A percentile compares a stretch with the other conserved stretches of the same genome.
These are phyloP conservation scores for Colletotrichum liaoningense DNA, from an alignment of 2,329 filamentous ascomycete species.

Conservation along the genomic window DNA sequence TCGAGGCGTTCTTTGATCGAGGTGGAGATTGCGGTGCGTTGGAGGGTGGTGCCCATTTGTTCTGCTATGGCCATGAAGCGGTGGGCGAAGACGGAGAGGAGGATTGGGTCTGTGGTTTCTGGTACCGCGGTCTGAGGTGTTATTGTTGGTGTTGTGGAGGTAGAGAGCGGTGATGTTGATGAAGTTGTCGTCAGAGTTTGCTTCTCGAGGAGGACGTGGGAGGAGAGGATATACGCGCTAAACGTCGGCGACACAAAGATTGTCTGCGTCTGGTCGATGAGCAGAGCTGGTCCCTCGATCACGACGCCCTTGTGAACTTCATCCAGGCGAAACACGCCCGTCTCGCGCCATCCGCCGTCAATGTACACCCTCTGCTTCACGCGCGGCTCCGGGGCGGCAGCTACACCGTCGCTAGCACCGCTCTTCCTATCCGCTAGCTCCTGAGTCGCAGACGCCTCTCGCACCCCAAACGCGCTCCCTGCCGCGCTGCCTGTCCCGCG, in stretches of 20 bases:
- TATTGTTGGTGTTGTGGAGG: not conserved
- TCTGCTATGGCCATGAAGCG: slow-evolving; percentile 70
- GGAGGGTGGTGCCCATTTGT: slow-evolving; percentile 67
- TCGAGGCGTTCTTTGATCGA: slow-evolving; percentile 57
- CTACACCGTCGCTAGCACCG: not conserved
- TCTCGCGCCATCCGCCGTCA: slow-evolving; percentile 41
- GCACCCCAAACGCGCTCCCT: not conserved
- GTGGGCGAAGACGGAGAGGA: slow-evolving; percentile 65
- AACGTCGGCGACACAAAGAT: slow-evolving; percentile 43
- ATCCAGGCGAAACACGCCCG: slow-evolving; percentile 43
- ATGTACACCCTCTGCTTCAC: slow-evolving; percentile 44
- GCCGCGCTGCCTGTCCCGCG: slow-evolving; percentile 43
- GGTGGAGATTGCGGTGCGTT: slow-evolving; percentile 65
- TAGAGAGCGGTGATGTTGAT: not conserved
- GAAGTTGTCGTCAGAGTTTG: not conserved
- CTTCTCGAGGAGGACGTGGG: slow-evolving; percentile 46
- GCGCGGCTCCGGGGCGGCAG: slow-evolving; percentile 16
- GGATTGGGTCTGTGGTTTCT: slow-evolving; percentile 57
- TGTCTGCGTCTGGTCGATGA: slow-evolving; percentile 46
- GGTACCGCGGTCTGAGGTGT: not conserved
- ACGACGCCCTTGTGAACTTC: slow-evolving; percentile 37
- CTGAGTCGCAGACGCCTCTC: slow-evolving; percentile 32
- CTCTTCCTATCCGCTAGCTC: slow-evolving; percentile 26
- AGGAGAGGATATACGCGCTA: slow-evolving; percentile 42
- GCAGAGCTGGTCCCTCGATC: slow-evolving; percentile 46